A percentile compares a stretch with the other conserved stretches of the same genome.
Conservation (phyloP, 2,329 filamentous ascomycete species). For the Claviceps maximensis region DNA sequence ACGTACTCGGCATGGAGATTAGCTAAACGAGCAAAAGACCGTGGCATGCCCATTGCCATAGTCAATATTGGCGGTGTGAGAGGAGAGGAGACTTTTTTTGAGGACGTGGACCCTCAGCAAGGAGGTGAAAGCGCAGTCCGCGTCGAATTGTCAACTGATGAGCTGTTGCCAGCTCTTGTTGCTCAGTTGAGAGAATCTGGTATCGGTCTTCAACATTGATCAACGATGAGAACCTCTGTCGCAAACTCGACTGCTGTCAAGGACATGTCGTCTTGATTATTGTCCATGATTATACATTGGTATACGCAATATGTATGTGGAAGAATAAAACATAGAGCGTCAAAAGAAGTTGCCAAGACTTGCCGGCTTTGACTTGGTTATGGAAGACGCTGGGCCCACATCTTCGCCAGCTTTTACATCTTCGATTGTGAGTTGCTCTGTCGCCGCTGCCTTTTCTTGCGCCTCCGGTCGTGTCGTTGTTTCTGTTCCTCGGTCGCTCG, state of each 20-base stretch:
- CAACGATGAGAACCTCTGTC: background rate
- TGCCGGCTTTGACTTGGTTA: constrained; percentile 14
- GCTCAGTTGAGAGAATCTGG: constrained; percentile 28
- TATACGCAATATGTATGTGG: constrained; percentile 6
- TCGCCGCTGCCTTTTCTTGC: constrained; percentile 1
- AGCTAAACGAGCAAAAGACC: constrained; percentile 68
- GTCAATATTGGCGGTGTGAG: constrained; percentile 78
- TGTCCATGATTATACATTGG: constrained; percentile 5
- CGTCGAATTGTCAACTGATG: constrained; percentile 44
- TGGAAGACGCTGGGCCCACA: constrained; percentile 8
- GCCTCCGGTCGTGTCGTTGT: background rate
- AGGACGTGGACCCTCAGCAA: constrained; percentile 37
- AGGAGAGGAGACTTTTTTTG: constrained; percentile 63
- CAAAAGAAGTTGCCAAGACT: constrained; percentile 39
- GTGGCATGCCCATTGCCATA: constrained; percentile 73
- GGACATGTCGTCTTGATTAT: constrained; percentile 43
- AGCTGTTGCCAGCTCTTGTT: constrained; percentile 43
- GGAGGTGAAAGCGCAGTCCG: constrained; percentile 39
- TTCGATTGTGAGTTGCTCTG: constrained; percentile 5
- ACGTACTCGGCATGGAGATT: constrained; percentile 93
- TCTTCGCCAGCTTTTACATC: constrained; percentile 5
- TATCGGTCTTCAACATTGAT: background rate
- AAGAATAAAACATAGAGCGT: constrained; percentile 11
- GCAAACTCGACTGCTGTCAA: constrained; percentile 30
- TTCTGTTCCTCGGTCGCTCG: constrained; percentile 16